Evolutionary conservation across 78 protist genomes (phyloP).

Genomic region (Dictyostelium capitatum): DNA sequence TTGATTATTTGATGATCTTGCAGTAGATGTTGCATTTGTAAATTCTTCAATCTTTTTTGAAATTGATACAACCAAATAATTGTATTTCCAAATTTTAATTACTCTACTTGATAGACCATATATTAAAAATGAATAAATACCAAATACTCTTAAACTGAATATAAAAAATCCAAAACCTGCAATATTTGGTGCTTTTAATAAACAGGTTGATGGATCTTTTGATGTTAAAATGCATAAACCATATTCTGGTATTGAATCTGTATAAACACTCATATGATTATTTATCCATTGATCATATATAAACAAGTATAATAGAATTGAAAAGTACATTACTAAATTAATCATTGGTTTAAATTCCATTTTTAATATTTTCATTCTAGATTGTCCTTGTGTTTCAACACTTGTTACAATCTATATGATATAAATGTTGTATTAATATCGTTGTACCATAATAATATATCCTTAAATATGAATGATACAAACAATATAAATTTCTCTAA

Average conservation of each 20-base stretch:
- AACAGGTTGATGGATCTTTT: background rate
- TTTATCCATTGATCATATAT: constrained; percentile 22
- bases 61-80: background rate
- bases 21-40: background rate
- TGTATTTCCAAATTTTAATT: constrained; percentile 24
- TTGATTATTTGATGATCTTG: background rate
- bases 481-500: constrained; percentile 29
- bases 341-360: constrained; percentile 50
- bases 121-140: constrained; percentile 15
- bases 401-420: background rate
- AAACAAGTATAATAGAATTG: constrained; percentile 25
- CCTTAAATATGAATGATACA: background rate
- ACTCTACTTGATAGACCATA: constrained; percentile 16
- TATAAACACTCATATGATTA: background rate
- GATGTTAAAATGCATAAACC: background rate
- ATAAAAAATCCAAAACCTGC: constrained; percentile 39
- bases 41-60: background rate
- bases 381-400: background rate
- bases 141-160: constrained; percentile 29
- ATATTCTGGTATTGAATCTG: constrained; percentile 6
- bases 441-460: background rate
- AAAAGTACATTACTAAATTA: constrained; percentile 21
- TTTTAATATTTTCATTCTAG: background rate
- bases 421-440: too few species aligned
- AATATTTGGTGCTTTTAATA: constrained; percentile 14